Evolutionary conservation across 495 filamentous ascomycete species (phyloP), one percentile per base, ranked within the genome.

Genomic region (Amorphotheca resinae): DNA sequence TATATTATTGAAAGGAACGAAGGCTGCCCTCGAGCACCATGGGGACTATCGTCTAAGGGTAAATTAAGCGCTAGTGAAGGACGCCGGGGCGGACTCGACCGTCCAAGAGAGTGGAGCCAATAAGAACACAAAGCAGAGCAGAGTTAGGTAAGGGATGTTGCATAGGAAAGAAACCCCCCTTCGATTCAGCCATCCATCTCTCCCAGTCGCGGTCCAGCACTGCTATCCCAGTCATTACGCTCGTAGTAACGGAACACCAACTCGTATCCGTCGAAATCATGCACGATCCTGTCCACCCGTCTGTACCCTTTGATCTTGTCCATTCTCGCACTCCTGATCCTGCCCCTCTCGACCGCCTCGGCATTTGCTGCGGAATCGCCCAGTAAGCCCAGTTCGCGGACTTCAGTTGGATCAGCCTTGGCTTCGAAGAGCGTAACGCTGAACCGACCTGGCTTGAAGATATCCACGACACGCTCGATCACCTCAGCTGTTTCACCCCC

Each of bases 201-300:
- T 1, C 54, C 54, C 44, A 56, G n/a, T 41, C 54, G 41, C 18
- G 54, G 50, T 4, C 3, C 33, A 7, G 45, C 44, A 42, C 54
- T 44, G 20, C 53, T 49, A 25, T 44, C 76, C 88, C 87, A 96
- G 51, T 82, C 89, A 51, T 88, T 73, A 42, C 87, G 77, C 68
- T 95, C 88, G 59, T 93, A 99, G 68, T 85, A 95, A 45, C 88
- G 77, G 65, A 99, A 99, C 37, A 99, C 82, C 23, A 96, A 72
- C 62, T 96, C 87, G 58, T 99, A 99, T 25, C 91, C 93, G 55
- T 99, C 88, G 49, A 99, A 74, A 53, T 96, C 91, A 57, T 99
- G 93, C 23, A 96, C 86, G 48, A 96, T 95, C 41, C 87, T 81
- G 57, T 99, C 93, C 33, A 94, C 76, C 18, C 93, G 75, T 28